A percentile compares a stretch with the other conserved stretches of the same genome.
Conservation (phyloP, 257 asterid genomes). For the Thymus quinquecostatus region DNA sequence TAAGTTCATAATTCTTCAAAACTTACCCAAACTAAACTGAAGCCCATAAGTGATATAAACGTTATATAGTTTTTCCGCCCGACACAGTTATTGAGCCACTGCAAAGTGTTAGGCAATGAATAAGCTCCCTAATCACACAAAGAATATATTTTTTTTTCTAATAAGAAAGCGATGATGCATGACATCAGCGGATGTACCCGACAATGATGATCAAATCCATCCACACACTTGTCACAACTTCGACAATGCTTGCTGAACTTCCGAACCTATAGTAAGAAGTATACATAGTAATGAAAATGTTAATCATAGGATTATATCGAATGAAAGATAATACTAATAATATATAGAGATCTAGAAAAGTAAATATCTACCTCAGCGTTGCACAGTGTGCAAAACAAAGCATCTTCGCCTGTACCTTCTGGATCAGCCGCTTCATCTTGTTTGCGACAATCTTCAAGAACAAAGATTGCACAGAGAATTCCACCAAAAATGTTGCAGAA, state of each 20-base stretch:
- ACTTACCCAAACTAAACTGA: slow-evolving; percentile 93
- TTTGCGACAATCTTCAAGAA: slow-evolving; percentile 83
- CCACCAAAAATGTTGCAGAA: slow-evolving; percentile 64
- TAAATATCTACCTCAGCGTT: slow-evolving; percentile 77
- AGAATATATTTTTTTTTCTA: slow-evolving; percentile 10
- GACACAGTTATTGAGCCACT: slow-evolving; percentile 99
- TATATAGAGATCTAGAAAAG: slow-evolving; percentile 13
- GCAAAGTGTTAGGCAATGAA: slow-evolving; percentile 31
- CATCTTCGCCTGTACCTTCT: slow-evolving; percentile 86
- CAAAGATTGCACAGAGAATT: slow-evolving; percentile 71
- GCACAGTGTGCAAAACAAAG: slow-evolving; percentile 95
- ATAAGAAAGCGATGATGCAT: slow-evolving; percentile 24
- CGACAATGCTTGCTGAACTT: slow-evolving; percentile 97
- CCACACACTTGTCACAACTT: slow-evolving; percentile 99
- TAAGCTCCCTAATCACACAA: slow-evolving; percentile 35
- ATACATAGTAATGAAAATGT: background rate
- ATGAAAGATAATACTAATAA: background rate
- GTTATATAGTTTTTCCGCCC: slow-evolving; percentile 88
- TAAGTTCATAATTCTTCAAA: slow-evolving; percentile 18
- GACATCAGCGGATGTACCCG: slow-evolving; percentile 61
- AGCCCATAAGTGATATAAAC: slow-evolving; percentile 84
- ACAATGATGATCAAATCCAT: slow-evolving; percentile 99
- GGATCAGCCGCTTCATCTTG: slow-evolving; percentile 59
- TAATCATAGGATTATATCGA: background rate
- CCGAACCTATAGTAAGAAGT: slow-evolving; percentile 63